phyloP scores from a whole-genome alignment of 2,329 filamentous ascomycete genomes.

The Colletotrichum viniferum region DNA sequence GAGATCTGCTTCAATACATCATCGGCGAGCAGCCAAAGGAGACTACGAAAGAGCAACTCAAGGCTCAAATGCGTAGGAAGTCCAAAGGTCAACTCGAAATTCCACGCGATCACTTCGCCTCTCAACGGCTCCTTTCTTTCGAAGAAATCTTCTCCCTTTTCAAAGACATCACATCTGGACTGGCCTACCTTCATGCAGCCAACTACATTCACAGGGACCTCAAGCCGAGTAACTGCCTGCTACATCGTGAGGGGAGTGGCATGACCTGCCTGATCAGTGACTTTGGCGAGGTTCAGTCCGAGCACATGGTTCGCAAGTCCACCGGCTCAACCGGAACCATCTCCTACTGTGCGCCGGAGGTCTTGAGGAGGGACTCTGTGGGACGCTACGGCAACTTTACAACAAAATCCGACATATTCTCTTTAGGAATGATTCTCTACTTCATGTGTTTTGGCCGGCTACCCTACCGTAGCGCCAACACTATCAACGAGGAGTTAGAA shows the following conservation, averaged over 20 bases:
- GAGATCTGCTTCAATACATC: constrained; percentile 88
- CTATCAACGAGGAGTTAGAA: constrained; percentile 88
- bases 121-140: constrained; percentile 61
- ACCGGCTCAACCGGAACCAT: constrained; percentile 95
- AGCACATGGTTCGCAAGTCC: constrained; percentile 81
- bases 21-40: constrained; percentile 69
- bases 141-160: constrained; percentile 98
- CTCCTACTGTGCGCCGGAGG: constrained; percentile 96
- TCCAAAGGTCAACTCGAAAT: constrained; percentile 79
- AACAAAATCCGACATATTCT: constrained; percentile 98
- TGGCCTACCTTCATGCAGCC: constrained; percentile 87
- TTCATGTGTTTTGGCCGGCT: constrained; percentile 95
- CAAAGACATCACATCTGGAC: constrained; percentile 89
- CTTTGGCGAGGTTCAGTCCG: constrained; percentile 93
- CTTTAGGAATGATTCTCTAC: constrained; percentile 96
- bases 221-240: constrained; percentile 92
- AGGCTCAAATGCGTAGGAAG: constrained; percentile 81
- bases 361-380: constrained; percentile 70
- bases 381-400: constrained; percentile 92
- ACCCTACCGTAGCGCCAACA: constrained; percentile 84
- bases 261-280: constrained; percentile 90
- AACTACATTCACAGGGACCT: constrained; percentile 96
- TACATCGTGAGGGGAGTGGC: constrained; percentile 76
- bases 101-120: constrained; percentile 50
- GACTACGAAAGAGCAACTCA: constrained; percentile 81